A percentile compares a stretch with the other conserved stretches of the same genome.
phyloP scores from a whole-genome alignment of 2,329 filamentous ascomycete genomes.

The Didymella arachidicola region DNA sequence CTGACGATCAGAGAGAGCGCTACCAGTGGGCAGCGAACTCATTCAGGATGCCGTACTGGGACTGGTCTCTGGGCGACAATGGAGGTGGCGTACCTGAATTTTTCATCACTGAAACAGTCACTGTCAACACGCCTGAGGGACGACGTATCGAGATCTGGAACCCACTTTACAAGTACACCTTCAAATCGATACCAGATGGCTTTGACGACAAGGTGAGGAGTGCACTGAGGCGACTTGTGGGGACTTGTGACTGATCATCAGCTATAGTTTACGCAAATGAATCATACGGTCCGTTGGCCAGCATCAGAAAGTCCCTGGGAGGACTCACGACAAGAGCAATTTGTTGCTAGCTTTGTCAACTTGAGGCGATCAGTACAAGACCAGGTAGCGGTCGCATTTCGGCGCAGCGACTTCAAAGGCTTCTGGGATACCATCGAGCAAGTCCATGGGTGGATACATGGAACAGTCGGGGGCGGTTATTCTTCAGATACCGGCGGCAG shows the following conservation, averaged over 20 bases:
- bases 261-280: slow-evolving; percentile 35
- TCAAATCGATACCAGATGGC: slow-evolving; percentile 34
- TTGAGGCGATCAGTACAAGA: slow-evolving; percentile 23
- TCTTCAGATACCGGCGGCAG: slow-evolving; percentile 28
- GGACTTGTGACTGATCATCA: not conserved
- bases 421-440: slow-evolving; percentile 49
- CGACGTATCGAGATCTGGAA: slow-evolving; percentile 31
- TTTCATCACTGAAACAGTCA: slow-evolving; percentile 29
- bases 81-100: slow-evolving; percentile 36
- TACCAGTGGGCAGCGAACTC: slow-evolving; percentile 38
- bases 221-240: too few relatives aligned
- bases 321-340: slow-evolving; percentile 28
- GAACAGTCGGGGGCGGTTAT: slow-evolving; percentile 56
- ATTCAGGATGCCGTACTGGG: slow-evolving; percentile 49
- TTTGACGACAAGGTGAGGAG: slow-evolving; percentile 36
- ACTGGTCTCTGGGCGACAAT: slow-evolving; percentile 40
- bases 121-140: slow-evolving; percentile 31
- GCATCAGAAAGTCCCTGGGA: slow-evolving; percentile 27
- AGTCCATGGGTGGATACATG: slow-evolving; percentile 42
- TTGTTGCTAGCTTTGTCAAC: slow-evolving; percentile 19
- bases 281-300: slow-evolving; percentile 45
- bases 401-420: slow-evolving; percentile 21
- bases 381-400: slow-evolving; percentile 24
- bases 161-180: slow-evolving; percentile 41
- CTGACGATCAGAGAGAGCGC: slow-evolving; percentile 25